Evolutionary conservation across 768 basidiomycete species (phyloP).

Genomic region (Hydnum rufescens): DNA sequence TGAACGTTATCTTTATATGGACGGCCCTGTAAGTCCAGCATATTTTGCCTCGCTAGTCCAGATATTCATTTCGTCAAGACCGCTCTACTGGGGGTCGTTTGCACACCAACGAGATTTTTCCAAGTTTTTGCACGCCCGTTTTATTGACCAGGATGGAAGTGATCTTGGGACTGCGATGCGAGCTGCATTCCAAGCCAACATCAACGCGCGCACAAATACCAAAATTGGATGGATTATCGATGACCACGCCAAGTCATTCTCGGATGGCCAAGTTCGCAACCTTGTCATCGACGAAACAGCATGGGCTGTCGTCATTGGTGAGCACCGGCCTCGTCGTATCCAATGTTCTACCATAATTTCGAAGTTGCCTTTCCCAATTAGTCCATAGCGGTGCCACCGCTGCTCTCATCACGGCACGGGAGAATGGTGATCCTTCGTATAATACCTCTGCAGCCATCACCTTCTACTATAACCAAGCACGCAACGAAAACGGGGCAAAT

Average conservation of each 20-base stretch:
- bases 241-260: slow-evolving; percentile 13
- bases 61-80: no score
- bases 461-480: slow-evolving; percentile 18
- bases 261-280: slow-evolving; percentile 16
- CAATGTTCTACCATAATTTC: no score
- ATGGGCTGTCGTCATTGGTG: slow-evolving; percentile 26
- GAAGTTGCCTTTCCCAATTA: no score
- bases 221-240: slow-evolving; percentile 16
- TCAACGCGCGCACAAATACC: neutral
- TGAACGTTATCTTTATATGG: neutral
- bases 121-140: neutral
- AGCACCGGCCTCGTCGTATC: no score
- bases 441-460: slow-evolving; percentile 1
- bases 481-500: slow-evolving; percentile 24
- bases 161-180: neutral
- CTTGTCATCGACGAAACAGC: slow-evolving; percentile 21
- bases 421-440: slow-evolving; percentile 7
- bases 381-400: slow-evolving; percentile 6
- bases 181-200: neutral
- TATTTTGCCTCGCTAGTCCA: no score
- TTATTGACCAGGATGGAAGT: neutral
- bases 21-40: neutral
- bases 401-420: slow-evolving; percentile 5
- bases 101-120: neutral
- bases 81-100: neutral